Base-by-base conservation (phyloP, 108 stramenopile species). In the Ochromonas danica region DNA sequence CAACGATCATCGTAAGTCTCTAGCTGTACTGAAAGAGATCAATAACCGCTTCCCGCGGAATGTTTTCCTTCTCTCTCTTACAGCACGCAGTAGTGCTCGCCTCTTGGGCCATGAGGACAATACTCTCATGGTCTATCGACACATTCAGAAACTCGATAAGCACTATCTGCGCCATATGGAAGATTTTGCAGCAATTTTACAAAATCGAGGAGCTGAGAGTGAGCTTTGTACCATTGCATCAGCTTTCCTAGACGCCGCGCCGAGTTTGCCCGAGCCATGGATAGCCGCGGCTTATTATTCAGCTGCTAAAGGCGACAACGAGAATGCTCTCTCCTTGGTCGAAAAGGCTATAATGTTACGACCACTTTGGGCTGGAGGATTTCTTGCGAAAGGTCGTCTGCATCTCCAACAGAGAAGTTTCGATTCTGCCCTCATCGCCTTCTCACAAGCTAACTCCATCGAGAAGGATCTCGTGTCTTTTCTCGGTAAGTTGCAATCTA, bases 381-480 rank as follows among this genome's bases (percentile, higher is more conserved):
- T 51, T 22, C 6, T 14, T 14, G 14, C 22, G 45, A 51, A 51
- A 51, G 45, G 45, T 14, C 6, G 45, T 14, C 6, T 51, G 22
- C 22, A 14, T 14, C 22, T 51, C 22, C 14, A 6, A 14, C 45
- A 51, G 6, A 22, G 22, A 14, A 51, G 22, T 51, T 51, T 51
- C 22, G 35, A 36, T 22, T 6, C 17, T 6, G 63, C 63, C 31
- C 35, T 67, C 10, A 36, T 67, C 31, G 63, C 27, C 31, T 67
- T 31, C 31, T 67, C 35, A 31, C 63, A 67, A 28, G 63, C 63
- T 35, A 67, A 67, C 25, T 28, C 63, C 3, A 31, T 67, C 14
- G 63, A 67, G 17, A 67, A 67, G 31, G 63, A 67, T 33, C 17
- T 67, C 30, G 63, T 25, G 3, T 67, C 63, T 28, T 67, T 31